These are phyloP conservation scores for Trichoderma koningiopsis DNA, from an alignment of 2,329 filamentous ascomycete genomes.

Conservation along the genomic window DNA sequence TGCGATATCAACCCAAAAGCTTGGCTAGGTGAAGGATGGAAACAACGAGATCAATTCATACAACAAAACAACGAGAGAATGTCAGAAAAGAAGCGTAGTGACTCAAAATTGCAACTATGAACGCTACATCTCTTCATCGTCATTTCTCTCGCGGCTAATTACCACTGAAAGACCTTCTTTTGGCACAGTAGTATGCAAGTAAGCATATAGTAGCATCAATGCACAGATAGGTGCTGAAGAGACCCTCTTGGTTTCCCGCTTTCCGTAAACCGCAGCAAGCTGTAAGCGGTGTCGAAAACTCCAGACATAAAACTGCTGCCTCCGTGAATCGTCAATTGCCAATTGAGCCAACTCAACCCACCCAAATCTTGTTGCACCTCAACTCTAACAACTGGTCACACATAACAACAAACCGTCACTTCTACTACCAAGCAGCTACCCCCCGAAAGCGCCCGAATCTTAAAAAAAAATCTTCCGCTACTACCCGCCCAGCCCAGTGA, in stretches of 20 bases:
- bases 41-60: neutral
- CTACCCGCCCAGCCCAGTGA: constrained; percentile 18
- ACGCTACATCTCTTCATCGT: neutral
- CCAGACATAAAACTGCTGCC: neutral
- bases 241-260: neutral
- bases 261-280: neutral
- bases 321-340: neutral
- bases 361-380: neutral
- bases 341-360: neutral
- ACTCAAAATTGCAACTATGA: neutral
- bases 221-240: neutral
- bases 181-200: neutral
- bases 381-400: neutral
- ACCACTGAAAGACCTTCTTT: neutral
- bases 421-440: neutral
- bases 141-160: neutral
- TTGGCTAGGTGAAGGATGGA: neutral
- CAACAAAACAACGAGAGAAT: neutral
- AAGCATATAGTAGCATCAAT: constrained; percentile 7
- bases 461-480: neutral
- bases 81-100: neutral
- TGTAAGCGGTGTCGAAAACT: constrained; percentile 2
- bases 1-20: neutral
- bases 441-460: neutral
- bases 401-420: neutral